Conservation (phyloP, 768 basidiomycete genomes). For the Cubamyces lactineus region DNA sequence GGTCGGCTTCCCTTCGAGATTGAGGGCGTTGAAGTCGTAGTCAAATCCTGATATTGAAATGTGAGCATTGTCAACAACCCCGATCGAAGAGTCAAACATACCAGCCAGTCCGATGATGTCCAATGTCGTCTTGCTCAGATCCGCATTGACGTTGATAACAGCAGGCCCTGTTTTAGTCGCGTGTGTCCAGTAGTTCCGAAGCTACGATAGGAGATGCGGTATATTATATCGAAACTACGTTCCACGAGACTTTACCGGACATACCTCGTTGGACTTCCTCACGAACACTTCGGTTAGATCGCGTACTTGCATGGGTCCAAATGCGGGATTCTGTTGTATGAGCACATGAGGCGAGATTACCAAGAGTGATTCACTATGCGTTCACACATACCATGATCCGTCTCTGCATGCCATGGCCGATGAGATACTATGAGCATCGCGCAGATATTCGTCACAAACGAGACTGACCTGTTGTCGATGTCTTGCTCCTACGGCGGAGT, state of each 20-base stretch:
- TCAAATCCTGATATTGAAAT: constrained; percentile 36
- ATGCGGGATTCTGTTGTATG: constrained; percentile 59
- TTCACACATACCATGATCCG: constrained; percentile 35
- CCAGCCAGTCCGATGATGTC: constrained; percentile 48
- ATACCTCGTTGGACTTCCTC: constrained; percentile 55
- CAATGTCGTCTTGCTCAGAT: constrained; percentile 40
- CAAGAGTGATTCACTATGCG: no score
- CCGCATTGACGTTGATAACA: constrained; percentile 36
- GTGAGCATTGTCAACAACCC: neutral
- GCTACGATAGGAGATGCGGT: no score
- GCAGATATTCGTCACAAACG: no score
- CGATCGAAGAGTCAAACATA: neutral
- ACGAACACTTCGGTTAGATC: constrained; percentile 60
- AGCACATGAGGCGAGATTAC: no score
- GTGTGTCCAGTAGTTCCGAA: constrained; percentile 11
- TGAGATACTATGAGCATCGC: no score
- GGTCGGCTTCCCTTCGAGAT: constrained; percentile 29
- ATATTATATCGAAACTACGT: no score
- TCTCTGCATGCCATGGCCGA: constrained; percentile 18
- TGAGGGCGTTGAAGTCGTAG: constrained; percentile 39
- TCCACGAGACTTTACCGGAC: neutral
- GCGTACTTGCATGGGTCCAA: constrained; percentile 61
- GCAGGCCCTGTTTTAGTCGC: constrained; percentile 12
- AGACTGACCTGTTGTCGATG: neutral
- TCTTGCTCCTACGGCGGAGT: neutral